Conservation (phyloP, 176 grass and related monocot species). For the Carex myosuroides region DNA sequence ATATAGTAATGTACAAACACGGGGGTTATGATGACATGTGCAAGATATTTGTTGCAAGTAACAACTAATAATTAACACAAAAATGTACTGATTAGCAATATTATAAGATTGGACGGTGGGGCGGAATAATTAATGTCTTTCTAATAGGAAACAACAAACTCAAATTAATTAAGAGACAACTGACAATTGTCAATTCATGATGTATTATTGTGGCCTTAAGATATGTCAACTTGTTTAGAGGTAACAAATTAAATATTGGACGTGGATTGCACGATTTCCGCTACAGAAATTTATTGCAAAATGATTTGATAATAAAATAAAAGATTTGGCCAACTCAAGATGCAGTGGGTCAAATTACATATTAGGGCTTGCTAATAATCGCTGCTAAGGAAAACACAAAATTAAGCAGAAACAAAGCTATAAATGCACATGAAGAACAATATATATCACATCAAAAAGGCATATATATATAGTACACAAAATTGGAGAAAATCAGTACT, state of each 20-base stretch:
- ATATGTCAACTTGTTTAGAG: background rate
- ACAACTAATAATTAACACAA: background rate
- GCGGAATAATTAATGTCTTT: background rate
- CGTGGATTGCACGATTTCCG: conserved; percentile 12
- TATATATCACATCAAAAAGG: too few relatives aligned
- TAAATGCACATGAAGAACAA: too few relatives aligned
- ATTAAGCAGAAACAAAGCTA: too few relatives aligned
- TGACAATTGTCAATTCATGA: conserved; percentile 14
- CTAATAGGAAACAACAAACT: conserved; percentile 7
- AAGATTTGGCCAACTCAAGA: background rate
- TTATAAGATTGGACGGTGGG: conserved; percentile 13
- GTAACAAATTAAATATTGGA: background rate
- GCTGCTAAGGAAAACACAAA: too few relatives aligned
- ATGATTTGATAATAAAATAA: background rate
- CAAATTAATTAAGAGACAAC: conserved; percentile 13
- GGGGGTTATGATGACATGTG: background rate
- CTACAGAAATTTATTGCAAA: background rate
- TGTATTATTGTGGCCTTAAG: conserved; percentile 1
- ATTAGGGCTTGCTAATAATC: background rate
- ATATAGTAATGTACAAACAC: background rate
- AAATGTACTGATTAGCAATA: conserved; percentile 8
- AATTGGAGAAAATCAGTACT: too few relatives aligned
- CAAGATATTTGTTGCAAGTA: conserved; percentile 5
- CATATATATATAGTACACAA: too few relatives aligned
- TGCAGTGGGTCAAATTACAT: background rate